Evolutionary conservation across 345 rosid species (phyloP).

Genomic region (Camelina laxa): DNA sequence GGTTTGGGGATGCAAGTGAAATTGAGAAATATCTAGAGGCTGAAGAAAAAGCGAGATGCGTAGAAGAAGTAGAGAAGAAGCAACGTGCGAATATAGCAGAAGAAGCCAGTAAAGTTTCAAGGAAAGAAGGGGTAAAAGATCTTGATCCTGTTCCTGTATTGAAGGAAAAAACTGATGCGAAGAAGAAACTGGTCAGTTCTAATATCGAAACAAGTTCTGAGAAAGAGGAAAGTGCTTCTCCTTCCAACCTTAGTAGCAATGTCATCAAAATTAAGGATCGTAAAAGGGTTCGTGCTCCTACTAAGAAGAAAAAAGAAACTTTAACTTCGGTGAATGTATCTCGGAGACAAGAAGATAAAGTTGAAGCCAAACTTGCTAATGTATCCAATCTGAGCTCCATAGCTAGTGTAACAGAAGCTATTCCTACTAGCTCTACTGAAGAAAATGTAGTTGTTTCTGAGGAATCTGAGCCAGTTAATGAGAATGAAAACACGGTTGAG

Average conservation of each 20-base stretch:
- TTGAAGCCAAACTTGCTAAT: slow-evolving; percentile 26
- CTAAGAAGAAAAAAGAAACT: slow-evolving; percentile 38
- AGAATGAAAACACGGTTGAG: slow-evolving; percentile 29
- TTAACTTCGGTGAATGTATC: slow-evolving; percentile 22
- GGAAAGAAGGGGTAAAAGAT: slow-evolving; percentile 18
- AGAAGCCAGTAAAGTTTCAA: slow-evolving; percentile 30
- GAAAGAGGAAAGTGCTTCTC: slow-evolving; percentile 25
- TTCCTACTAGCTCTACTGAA: slow-evolving; percentile 30
- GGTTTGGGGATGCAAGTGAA: slow-evolving; percentile 60
- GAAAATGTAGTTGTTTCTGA: slow-evolving; percentile 19
- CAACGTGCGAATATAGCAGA: slow-evolving; percentile 10
- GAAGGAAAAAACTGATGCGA: slow-evolving; percentile 8
- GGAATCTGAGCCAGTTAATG: slow-evolving; percentile 17
- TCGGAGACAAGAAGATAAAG: slow-evolving; percentile 10
- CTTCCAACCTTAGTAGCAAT: slow-evolving; percentile 27
- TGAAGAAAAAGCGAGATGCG: slow-evolving; percentile 26
- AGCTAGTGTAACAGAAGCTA: slow-evolving; percentile 27
- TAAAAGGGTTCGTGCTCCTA: slow-evolving; percentile 33
- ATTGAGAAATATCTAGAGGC: slow-evolving; percentile 36
- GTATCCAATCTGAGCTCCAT: slow-evolving; percentile 22
- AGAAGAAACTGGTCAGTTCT: background rate
- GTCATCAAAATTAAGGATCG: slow-evolving; percentile 36
- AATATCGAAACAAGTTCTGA: slow-evolving; percentile 1
- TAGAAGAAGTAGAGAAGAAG: slow-evolving; percentile 16
- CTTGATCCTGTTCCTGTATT: slow-evolving; percentile 21